Conservation (phyloP, 2,329 filamentous ascomycete genomes). For the Trichophyton verrucosum region DNA sequence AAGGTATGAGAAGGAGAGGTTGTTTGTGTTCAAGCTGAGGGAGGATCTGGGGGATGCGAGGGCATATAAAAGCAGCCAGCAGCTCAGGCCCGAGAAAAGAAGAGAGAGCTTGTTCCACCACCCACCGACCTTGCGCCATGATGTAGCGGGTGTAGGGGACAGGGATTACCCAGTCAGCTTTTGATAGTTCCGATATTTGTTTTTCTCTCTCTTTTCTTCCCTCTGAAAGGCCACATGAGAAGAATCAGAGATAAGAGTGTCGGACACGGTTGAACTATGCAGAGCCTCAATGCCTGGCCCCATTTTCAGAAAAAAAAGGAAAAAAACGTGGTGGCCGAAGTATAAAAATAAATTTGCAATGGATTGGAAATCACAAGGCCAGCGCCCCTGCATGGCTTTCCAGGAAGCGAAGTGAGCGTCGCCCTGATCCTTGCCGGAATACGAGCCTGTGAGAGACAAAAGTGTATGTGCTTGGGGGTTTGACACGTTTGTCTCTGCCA, state of each 20-base stretch:
- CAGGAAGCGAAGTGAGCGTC: slow-evolving; percentile 2
- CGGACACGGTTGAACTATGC: slow-evolving; percentile 4
- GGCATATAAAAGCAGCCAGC: background rate
- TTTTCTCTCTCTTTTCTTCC: background rate
- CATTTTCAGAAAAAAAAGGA: slow-evolving; percentile 4
- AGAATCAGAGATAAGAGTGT: slow-evolving; percentile 3
- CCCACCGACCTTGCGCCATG: slow-evolving; percentile 3
- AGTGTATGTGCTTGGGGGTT: background rate
- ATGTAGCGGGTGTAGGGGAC: slow-evolving; percentile 4
- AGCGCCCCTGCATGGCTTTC: slow-evolving; percentile 3
- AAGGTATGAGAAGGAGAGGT: background rate
- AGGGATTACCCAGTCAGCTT: slow-evolving; percentile 1
- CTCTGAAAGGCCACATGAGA: slow-evolving; percentile 3
- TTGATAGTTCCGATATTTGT: background rate
- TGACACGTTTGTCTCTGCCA: slow-evolving; percentile 3
- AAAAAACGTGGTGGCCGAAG: slow-evolving; percentile 3
- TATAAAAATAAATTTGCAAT: slow-evolving; percentile 4
- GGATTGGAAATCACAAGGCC: slow-evolving; percentile 1
- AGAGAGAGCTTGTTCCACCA: slow-evolving; percentile 2
- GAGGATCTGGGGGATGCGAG: slow-evolving; percentile 1
- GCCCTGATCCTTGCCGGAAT: slow-evolving; percentile 3
- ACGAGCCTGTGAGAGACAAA: background rate
- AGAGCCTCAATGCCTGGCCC: slow-evolving; percentile 6
- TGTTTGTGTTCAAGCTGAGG: background rate
- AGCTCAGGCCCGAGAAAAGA: slow-evolving; percentile 1